A percentile compares a stretch with the other conserved stretches of the same genome.
Evolutionary conservation across 192 early-diverging fungal genomes (phyloP).

Genomic region (Coemansia sp.): DNA sequence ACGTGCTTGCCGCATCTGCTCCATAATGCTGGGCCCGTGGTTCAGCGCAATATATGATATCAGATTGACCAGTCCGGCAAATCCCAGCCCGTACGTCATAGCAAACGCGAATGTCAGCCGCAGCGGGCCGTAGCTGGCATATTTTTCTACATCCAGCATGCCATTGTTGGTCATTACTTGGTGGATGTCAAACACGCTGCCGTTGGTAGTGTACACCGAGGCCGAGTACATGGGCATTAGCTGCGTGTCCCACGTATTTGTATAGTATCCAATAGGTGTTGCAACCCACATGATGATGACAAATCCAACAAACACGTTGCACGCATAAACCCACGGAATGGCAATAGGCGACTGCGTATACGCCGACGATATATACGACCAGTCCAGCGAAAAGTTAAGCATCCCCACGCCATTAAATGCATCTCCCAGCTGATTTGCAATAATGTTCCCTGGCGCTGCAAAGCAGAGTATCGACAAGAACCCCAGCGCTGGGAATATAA

Average conservation of each 20-base stretch:
- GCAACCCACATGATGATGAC: slow-evolving; percentile 74
- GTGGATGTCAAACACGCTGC: slow-evolving; percentile 57
- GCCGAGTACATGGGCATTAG: slow-evolving; percentile 57
- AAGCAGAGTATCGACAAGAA: slow-evolving; percentile 68
- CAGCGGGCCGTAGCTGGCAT: slow-evolving; percentile 61
- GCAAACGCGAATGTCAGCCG: slow-evolving; percentile 71
- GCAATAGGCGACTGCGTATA: slow-evolving; percentile 66
- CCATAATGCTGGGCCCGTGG: slow-evolving; percentile 67
- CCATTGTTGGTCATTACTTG: slow-evolving; percentile 60
- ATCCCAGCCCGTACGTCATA: slow-evolving; percentile 66
- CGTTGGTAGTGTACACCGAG: slow-evolving; percentile 58
- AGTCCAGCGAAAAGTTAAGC: slow-evolving; percentile 72
- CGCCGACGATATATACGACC: slow-evolving; percentile 64
- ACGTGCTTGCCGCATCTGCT: slow-evolving; percentile 60
- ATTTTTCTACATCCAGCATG: slow-evolving; percentile 57
- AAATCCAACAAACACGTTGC: slow-evolving; percentile 71
- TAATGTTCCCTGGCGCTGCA: slow-evolving; percentile 41
- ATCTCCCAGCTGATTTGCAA: slow-evolving; percentile 54
- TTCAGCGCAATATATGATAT: slow-evolving; percentile 64
- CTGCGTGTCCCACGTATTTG: slow-evolving; percentile 60
- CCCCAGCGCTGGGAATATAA: slow-evolving; percentile 67
- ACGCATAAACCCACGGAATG: slow-evolving; percentile 71
- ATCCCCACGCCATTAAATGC: slow-evolving; percentile 65
- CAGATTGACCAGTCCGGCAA: slow-evolving; percentile 67
- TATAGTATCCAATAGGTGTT: slow-evolving; percentile 71